Percentiles rank a stretch among this genome's conserved stretches.
These are phyloP conservation scores for Thozetella sp. DNA, from an alignment of 495 filamentous ascomycete genomes.

Conservation along the genomic window DNA sequence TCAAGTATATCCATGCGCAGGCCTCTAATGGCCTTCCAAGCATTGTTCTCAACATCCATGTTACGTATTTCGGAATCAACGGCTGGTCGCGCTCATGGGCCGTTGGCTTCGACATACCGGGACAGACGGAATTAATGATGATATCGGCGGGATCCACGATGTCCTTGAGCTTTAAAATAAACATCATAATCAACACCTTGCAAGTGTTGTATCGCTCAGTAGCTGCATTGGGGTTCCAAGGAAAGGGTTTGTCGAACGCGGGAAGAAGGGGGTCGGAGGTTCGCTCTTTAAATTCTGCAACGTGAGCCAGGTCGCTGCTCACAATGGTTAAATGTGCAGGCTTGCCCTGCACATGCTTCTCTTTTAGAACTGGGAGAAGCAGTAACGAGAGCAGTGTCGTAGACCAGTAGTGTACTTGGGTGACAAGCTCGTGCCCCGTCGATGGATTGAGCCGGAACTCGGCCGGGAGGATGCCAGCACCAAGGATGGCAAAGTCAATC, in stretches of 20 bases:
- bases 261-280: neutral
- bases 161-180: slow-evolving; percentile 1
- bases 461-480: slow-evolving; percentile 36
- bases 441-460: slow-evolving; percentile 18
- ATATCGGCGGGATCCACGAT: neutral
- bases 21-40: neutral
- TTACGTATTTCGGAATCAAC: neutral
- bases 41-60: neutral
- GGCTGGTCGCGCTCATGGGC: neutral
- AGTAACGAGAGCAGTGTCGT: slow-evolving; percentile 42
- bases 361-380: slow-evolving; percentile 39
- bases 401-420: slow-evolving; percentile 42
- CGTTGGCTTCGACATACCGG: neutral
- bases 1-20: neutral
- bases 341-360: slow-evolving; percentile 11
- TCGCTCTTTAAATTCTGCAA: slow-evolving; percentile 22
- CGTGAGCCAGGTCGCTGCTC: slow-evolving; percentile 24
- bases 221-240: neutral
- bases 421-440: slow-evolving; percentile 40
- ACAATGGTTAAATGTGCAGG: slow-evolving; percentile 34
- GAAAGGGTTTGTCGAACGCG: neutral
- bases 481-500: slow-evolving; percentile 45
- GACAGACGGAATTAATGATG: neutral
- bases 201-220: neutral
- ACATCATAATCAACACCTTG: neutral